Conservation (phyloP, 176 grass and related monocot species). For the Poa pratensis region DNA sequence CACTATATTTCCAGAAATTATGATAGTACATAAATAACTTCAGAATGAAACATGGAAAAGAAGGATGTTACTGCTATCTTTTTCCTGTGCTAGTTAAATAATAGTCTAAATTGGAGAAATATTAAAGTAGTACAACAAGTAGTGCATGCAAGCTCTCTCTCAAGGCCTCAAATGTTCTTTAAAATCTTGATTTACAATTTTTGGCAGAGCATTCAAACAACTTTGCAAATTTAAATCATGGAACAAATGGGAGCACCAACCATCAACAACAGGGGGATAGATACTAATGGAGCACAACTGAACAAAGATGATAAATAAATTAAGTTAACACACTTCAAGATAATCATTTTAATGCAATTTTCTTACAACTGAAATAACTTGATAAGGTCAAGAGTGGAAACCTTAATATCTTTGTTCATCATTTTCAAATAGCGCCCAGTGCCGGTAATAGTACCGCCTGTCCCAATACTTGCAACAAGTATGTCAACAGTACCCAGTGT, state of each 20-base stretch:
- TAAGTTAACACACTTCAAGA: background rate
- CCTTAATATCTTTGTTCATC: constrained; percentile 92
- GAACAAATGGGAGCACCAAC: background rate
- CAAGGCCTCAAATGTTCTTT: background rate
- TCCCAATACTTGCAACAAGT: constrained; percentile 95
- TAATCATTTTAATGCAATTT: background rate
- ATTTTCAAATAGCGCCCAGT: constrained; percentile 83
- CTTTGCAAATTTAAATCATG: background rate
- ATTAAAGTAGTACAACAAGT: background rate
- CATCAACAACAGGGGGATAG: background rate
- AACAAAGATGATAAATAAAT: background rate
- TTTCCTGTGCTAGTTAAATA: background rate
- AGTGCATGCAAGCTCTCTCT: background rate
- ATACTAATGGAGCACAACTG: background rate
- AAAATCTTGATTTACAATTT: background rate
- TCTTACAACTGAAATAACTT: constrained; percentile 32
- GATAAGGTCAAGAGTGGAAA: constrained; percentile 39
- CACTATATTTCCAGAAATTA: background rate
- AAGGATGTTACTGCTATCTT: background rate
- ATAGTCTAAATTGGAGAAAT: background rate
- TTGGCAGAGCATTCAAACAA: background rate
- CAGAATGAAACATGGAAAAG: background rate
- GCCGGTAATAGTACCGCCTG: constrained; percentile 87
- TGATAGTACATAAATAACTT: background rate
- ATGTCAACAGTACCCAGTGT: constrained; percentile 91